Base-by-base conservation (phyloP, 1,284 basidiomycete species). In the Rhizoctonia solani region DNA sequence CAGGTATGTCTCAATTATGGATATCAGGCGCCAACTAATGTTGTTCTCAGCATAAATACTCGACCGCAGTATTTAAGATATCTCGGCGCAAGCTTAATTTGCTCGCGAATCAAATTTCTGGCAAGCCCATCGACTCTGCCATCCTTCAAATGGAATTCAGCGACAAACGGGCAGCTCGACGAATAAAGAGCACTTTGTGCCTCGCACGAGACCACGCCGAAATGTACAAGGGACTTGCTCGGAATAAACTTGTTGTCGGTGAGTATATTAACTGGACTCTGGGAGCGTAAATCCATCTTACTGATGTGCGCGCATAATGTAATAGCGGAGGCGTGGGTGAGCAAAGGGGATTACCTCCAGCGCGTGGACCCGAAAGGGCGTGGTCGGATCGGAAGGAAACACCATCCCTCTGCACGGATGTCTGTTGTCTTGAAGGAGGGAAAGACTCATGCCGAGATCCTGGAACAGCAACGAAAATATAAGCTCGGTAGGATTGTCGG, bases 91-190 rank as follows among this genome's bases (percentile, higher is more conserved):
- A 98, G 78, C 81, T 98, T 61, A 95, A 96, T 77, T 84, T 89
- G 80, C 82, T 99, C 46, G 89, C 90, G 5, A 82, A 87, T 65
- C 93, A 98, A 77, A 93, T 98, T 72, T 82, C 90, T 8, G 89
- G 91, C 14, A 89, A 93, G 73, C 93, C 94, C 13, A 87, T 96
- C 68, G 95, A 98, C 78, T 88, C 90, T 74, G 95, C 96, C 27
- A 95, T 99, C 74, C 80, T 98, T 58, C 96, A 99, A 76, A 96
- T 98, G 90, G 86, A 92, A 75, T 97, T 98, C 77, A 91, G 89
- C 72, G 88, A 95, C 76, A 98, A 98, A 79, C 85, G 93, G 14
- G 92, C 91, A 9, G 89, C 92, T 67, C 85, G 82, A 50, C 87
- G 93, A 70, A 86, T 99, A 67, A 88, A 93, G 83, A 90, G 88